These are phyloP conservation scores for Teratosphaeria destructans DNA, from an alignment of 2,329 filamentous ascomycete species.

Conservation along the genomic window DNA sequence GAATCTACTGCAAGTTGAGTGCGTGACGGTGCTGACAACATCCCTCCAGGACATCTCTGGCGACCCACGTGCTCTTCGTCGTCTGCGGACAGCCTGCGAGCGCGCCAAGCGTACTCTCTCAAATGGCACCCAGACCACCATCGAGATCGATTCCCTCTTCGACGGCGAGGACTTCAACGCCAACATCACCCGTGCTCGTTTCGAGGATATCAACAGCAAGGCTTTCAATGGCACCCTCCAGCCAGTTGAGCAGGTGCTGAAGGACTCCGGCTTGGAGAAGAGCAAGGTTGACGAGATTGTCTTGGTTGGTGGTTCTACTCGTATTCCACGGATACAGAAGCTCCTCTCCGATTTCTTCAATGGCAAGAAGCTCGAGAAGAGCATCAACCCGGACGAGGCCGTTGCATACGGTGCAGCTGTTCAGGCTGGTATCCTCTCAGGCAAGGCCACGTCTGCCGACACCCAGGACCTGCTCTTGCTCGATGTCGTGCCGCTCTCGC, in stretches of 20 bases:
- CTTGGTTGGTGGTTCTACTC: slow-evolving; percentile 95
- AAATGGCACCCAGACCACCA: slow-evolving; percentile 91
- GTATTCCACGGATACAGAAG: slow-evolving; percentile 99
- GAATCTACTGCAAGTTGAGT: too few relatives aligned
- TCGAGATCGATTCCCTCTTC: slow-evolving; percentile 97
- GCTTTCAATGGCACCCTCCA: slow-evolving; percentile 88
- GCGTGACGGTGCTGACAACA: too few relatives aligned
- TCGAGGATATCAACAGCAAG: slow-evolving; percentile 96
- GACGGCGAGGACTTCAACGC: slow-evolving; percentile 97
- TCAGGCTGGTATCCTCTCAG: slow-evolving; percentile 96
- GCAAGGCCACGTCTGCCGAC: slow-evolving; percentile 92
- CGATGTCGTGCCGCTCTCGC: slow-evolving; percentile 90
- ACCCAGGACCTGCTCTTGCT: slow-evolving; percentile 89
- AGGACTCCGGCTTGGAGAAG: slow-evolving; percentile 85
- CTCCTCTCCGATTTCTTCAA: slow-evolving; percentile 98
- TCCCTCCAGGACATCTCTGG: slow-evolving; percentile 49
- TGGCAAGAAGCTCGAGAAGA: slow-evolving; percentile 99
- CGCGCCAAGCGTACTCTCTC: slow-evolving; percentile 98
- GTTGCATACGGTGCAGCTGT: slow-evolving; percentile 98
- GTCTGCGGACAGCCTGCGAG: slow-evolving; percentile 95
- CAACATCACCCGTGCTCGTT: slow-evolving; percentile 95
- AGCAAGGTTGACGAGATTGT: slow-evolving; percentile 93
- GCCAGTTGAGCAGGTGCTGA: slow-evolving; percentile 91
- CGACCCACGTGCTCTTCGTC: slow-evolving; percentile 85
- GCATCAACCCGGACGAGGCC: slow-evolving; percentile 99